Base-by-base conservation (phyloP, 192 early-diverging fungal species). In the Mortierella antarctica region DNA sequence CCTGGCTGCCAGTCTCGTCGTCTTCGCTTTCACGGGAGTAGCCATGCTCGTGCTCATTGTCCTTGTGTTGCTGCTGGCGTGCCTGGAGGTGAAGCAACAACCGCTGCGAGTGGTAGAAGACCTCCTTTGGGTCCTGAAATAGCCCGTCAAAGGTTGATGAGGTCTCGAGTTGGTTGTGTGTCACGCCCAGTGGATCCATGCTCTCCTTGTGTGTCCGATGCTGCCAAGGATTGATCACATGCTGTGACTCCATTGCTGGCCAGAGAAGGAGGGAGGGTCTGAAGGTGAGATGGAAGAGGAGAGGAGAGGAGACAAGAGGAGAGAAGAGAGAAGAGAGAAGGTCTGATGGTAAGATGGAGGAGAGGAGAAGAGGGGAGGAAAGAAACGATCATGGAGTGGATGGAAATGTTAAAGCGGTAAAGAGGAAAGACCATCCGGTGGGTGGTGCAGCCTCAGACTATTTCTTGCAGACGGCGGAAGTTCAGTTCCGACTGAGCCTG, bases 191-290 rank as follows among this genome's bases (percentile, higher is more conserved):
- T 4, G 54, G 50, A 58, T 55, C 49, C 10, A 55, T 54, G 39
- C 47, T 49, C 20, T 21, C 11, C 17, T 57, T 53, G 9, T 57
- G 65, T 2, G 42, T 57, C 57, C 62, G 72, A 6, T 65, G 77
- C 58, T 56, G 63, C 77, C 77, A 80, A 0, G 77, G 77, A 52
- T 72, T 80, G 45, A 58, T 45, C 51, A 67, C 77, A 58, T 71
- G 69, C 46, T 79, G 76, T 40, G 70, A 51, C 52, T 80, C 69
- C 74, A 76, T 76, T 14, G 54, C 40, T 44, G 9, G 59, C 9
- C 15, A 21, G 39, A n/a, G 57, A 40, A 14, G 31, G 69, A 53
- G 57, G 23, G 44, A 41, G 44, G 18, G 52, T 17, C 15, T 57
- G 39, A 23, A 59, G 20, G 56, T 39, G 56, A 40, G 15, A n/a